phyloP scores from a whole-genome alignment of 139 green algal species.

The Coccomyxa sp. region DNA sequence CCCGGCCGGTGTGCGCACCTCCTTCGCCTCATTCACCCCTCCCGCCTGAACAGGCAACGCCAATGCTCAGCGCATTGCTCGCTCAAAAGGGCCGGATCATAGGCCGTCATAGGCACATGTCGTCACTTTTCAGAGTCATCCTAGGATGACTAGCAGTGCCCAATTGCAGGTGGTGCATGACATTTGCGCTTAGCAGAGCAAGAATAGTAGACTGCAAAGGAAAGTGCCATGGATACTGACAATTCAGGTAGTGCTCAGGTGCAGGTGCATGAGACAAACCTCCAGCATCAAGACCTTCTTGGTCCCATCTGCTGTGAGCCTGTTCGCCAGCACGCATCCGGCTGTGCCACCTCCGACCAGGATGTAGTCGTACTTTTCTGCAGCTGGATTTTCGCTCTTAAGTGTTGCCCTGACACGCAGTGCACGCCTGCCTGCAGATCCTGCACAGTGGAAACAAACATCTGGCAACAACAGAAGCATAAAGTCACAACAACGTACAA shows the following conservation, averaged over 20 bases:
- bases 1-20: conserved; percentile 58
- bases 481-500: no score
- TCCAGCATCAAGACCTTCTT: conserved; percentile 84
- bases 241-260: neutral
- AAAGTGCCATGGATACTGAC: no score
- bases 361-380: conserved; percentile 82
- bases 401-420: neutral
- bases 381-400: conserved; percentile 17
- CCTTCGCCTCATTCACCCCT: conserved; percentile 21
- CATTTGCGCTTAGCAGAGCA: no score
- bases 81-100: no score
- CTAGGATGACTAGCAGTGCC: no score
- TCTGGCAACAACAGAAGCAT: no score
- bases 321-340: conserved; percentile 85
- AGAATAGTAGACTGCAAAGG: no score
- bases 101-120: no score
- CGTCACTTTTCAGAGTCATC: no score
- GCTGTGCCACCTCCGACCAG: conserved; percentile 86
- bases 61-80: neutral
- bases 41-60: conserved; percentile 38
- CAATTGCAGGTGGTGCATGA: no score
- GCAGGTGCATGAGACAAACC: conserved; percentile 13
- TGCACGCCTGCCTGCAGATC: neutral
- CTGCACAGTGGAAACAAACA: neutral
- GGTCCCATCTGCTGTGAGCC: conserved; percentile 66